Percentiles rank a stretch among this genome's conserved stretches.
These are phyloP conservation scores for Pythium pyrilobum DNA, from an alignment of 352 stramenopile genomes.

Conservation along the genomic window DNA sequence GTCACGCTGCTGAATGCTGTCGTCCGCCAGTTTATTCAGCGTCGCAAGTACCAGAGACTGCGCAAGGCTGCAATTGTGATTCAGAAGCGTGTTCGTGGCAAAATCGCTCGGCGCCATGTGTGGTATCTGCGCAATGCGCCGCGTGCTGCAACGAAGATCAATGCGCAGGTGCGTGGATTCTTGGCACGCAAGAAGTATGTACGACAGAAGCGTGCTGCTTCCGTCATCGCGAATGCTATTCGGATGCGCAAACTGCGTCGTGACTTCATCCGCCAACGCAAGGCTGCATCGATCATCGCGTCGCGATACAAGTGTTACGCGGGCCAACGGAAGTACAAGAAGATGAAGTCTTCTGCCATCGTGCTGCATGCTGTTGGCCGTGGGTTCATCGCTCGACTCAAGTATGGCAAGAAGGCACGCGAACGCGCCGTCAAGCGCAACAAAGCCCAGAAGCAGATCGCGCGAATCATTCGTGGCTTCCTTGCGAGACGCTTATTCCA, in stretches of 20 bases:
- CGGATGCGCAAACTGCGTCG: constrained; percentile 61
- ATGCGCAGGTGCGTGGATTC: constrained; percentile 61
- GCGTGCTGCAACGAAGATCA: constrained; percentile 74
- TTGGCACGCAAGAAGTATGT: constrained; percentile 62
- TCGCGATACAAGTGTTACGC: constrained; percentile 72
- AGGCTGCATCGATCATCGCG: constrained; percentile 60
- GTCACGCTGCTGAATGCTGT: constrained; percentile 69
- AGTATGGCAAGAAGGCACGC: constrained; percentile 85
- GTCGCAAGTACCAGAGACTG: constrained; percentile 59
- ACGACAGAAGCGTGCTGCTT: constrained; percentile 62
- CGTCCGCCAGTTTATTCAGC: constrained; percentile 66
- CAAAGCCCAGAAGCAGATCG: constrained; percentile 75
- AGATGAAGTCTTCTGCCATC: constrained; percentile 73
- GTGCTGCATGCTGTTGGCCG: constrained; percentile 70
- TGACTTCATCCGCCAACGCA: constrained; percentile 60
- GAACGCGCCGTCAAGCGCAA: constrained; percentile 64
- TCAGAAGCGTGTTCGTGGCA: constrained; percentile 65
- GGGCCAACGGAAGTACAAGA: constrained; percentile 47
- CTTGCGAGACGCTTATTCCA: constrained; percentile 54
- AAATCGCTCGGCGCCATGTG: constrained; percentile 57
- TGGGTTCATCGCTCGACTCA: constrained; percentile 74
- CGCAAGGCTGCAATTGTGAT: constrained; percentile 66
- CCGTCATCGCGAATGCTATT: constrained; percentile 61
- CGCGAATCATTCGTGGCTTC: constrained; percentile 67
- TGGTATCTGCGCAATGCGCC: constrained; percentile 73